Evolutionary conservation across 352 stramenopile genomes (phyloP).

Genomic region (Pythium insidiosum): DNA sequence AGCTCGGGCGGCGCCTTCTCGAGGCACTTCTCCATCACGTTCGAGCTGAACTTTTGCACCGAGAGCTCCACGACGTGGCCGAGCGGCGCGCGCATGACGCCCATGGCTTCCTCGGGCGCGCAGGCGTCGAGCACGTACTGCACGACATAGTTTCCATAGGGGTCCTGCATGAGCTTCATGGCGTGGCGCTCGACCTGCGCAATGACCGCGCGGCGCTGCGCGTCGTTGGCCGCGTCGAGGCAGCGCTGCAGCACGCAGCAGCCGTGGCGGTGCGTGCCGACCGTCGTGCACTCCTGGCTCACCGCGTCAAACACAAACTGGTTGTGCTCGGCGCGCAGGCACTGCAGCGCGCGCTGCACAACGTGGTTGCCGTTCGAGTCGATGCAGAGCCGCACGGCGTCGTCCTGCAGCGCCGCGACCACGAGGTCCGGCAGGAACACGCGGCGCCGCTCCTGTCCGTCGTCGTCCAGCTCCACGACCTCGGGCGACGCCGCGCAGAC

Average conservation of each 20-base stretch:
- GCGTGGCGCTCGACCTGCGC: conserved; percentile 93
- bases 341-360: conserved; percentile 95
- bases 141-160: conserved; percentile 90
- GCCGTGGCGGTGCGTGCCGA: conserved; percentile 95
- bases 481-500: conserved; percentile 84
- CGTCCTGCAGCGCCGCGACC: conserved; percentile 90
- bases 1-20: conserved; percentile 86
- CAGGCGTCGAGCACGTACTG: conserved; percentile 90
- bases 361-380: conserved; percentile 98
- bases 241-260: conserved; percentile 97
- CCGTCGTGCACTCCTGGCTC: conserved; percentile 91
- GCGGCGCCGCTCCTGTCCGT: conserved; percentile 26
- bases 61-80: conserved; percentile 94
- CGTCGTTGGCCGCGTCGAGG: conserved; percentile 87
- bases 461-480: conserved; percentile 43
- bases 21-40: conserved; percentile 99
- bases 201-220: conserved; percentile 87
- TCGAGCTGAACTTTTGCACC: conserved; percentile 98
- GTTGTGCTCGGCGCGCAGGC: conserved; percentile 90
- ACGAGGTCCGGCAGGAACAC: conserved; percentile 86
- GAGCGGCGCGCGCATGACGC: conserved; percentile 76
- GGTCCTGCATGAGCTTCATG: conserved; percentile 93
- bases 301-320: conserved; percentile 98
- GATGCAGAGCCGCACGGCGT: conserved; percentile 94
- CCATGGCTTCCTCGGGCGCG: conserved; percentile 67